A percentile compares a stretch with the other conserved stretches of the same genome.
Evolutionary conservation across 805 yeast genomes (phyloP).

Genomic region (Ogataea neopini): DNA sequence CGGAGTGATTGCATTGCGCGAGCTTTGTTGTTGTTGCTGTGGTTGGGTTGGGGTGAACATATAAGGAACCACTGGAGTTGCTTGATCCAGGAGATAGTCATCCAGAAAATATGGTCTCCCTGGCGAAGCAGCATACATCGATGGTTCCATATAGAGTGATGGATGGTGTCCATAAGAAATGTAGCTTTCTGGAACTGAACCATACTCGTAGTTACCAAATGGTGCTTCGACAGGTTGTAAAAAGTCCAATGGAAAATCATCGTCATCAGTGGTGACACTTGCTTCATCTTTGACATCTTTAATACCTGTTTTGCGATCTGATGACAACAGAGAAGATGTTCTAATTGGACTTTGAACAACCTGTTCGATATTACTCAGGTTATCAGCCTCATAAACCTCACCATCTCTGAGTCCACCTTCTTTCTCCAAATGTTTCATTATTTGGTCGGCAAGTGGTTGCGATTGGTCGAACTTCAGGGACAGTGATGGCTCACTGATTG

Average conservation of each 20-base stretch:
- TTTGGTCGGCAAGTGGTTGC: conserved; percentile 54
- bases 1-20: conserved; percentile 13
- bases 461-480: conserved; percentile 68
- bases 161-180: conserved; percentile 27
- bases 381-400: conserved; percentile 21
- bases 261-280: conserved; percentile 42
- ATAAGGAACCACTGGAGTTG: conserved; percentile 33
- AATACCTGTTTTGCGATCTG: conserved; percentile 8
- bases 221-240: conserved; percentile 34
- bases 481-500: conserved; percentile 75
- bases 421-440: conserved; percentile 33
- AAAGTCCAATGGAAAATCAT: conserved; percentile 74
- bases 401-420: conserved; percentile 16
- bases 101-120: conserved; percentile 23
- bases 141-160: conserved; percentile 27
- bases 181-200: conserved; percentile 17
- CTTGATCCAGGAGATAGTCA: conserved; percentile 29
- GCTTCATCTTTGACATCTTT: conserved; percentile 15
- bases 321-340: not conserved
- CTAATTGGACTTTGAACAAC: conserved; percentile 16
- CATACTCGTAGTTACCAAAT: conserved; percentile 36
- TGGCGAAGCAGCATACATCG: conserved; percentile 30
- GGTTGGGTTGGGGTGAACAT: conserved; percentile 19
- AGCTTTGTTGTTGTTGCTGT: not conserved
- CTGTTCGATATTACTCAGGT: conserved; percentile 12